Conservation (phyloP, 371 early-diverging fungal genomes). For the Lichtheimia ramosa region DNA sequence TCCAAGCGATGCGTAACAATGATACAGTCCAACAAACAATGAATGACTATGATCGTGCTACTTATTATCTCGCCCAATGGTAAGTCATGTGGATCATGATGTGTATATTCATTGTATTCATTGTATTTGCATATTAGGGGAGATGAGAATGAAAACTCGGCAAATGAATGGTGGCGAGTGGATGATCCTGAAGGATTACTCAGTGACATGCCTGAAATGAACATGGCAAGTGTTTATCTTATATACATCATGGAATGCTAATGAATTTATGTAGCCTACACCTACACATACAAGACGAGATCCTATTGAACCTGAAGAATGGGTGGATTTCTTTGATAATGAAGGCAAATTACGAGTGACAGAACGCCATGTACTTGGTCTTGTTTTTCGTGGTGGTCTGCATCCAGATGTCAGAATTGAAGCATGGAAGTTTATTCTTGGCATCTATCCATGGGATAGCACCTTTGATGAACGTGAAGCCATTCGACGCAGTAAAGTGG, state of each 20-base stretch:
- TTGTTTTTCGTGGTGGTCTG: conserved; percentile 79
- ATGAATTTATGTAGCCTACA: conserved; percentile 9
- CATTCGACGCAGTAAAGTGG: conserved; percentile 58
- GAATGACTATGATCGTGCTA: conserved; percentile 80
- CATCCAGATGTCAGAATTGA: conserved; percentile 82
- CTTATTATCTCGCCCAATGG: conserved; percentile 77
- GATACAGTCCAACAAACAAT: conserved; percentile 50
- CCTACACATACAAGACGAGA: conserved; percentile 40
- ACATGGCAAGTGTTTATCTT: conserved; percentile 4
- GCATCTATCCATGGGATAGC: conserved; percentile 84
- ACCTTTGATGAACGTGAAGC: conserved; percentile 73
- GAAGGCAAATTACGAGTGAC: conserved; percentile 58
- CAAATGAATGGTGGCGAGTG: conserved; percentile 14
- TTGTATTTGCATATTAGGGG: conserved; percentile 6
- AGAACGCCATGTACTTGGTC: conserved; percentile 53
- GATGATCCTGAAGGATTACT: conserved; percentile 27
- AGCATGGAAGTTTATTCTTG: conserved; percentile 89
- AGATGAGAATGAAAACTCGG: conserved; percentile 35
- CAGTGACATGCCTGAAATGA: conserved; percentile 30
- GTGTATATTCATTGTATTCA: conserved; percentile 28
- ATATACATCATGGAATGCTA: conserved; percentile 2
- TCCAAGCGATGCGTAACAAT: conserved; percentile 38
- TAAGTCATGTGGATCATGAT: conserved; percentile 27
- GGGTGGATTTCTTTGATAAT: conserved; percentile 72
- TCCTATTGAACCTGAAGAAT: conserved; percentile 75